Conservation (phyloP, 148 eudicot genomes). For the Silene conica region DNA sequence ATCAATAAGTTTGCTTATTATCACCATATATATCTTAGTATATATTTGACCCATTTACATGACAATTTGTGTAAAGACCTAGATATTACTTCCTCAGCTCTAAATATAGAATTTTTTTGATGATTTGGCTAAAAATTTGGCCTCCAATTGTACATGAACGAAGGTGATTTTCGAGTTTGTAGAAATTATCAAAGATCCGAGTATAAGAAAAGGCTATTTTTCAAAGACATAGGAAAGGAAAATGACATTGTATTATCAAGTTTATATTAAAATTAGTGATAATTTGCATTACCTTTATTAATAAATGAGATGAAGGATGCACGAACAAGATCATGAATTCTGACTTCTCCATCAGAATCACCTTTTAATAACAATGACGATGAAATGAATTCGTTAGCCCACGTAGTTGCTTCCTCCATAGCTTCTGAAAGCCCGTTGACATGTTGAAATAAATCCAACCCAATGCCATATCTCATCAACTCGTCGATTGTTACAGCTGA, state of each 20-base stretch:
- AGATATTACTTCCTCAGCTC: no score
- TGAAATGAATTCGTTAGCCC: slow-evolving; percentile 19
- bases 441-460: slow-evolving; percentile 15
- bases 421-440: slow-evolving; percentile 6
- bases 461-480: slow-evolving; percentile 23
- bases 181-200: no score
- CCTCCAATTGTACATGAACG: no score
- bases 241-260: no score
- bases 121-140: no score
- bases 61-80: no score
- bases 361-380: slow-evolving; percentile 13
- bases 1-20: no score
- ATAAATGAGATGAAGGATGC: slow-evolving; percentile 7
- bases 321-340: slow-evolving; percentile 25
- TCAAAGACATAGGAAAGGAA: no score
- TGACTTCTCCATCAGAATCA: not conserved
- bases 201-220: not conserved
- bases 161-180: no score
- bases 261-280: not conserved
- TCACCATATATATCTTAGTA: no score
- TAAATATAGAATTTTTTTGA: no score
- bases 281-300: not conserved
- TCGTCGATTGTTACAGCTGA: slow-evolving; percentile 1
- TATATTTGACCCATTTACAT: no score
- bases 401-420: slow-evolving; percentile 12